Evolutionary conservation across 306 rosid genomes (phyloP).

Genomic region (Psophocarpus tetragonolobus): DNA sequence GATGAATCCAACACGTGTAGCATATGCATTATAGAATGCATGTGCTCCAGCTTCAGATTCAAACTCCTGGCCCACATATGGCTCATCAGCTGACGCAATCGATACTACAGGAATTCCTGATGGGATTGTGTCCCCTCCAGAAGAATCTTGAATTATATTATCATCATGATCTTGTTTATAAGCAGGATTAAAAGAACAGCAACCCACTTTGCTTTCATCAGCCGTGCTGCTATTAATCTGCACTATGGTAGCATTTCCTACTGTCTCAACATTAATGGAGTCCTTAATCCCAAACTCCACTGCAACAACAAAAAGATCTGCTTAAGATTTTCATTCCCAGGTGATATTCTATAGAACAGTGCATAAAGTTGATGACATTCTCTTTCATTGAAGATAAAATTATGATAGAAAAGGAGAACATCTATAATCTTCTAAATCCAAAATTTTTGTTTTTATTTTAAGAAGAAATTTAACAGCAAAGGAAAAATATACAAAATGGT

Average conservation of each 20-base stretch:
- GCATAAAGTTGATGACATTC: neutral
- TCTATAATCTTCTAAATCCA: neutral
- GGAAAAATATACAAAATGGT: neutral
- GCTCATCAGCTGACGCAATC: constrained; percentile 63
- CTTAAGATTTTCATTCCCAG: constrained; percentile 22
- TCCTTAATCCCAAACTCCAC: constrained; percentile 82
- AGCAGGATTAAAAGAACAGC: constrained; percentile 66
- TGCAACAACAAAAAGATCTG: constrained; percentile 48
- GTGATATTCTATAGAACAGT: constrained; percentile 11
- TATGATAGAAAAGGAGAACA: neutral
- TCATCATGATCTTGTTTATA: constrained; percentile 60
- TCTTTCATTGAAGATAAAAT: neutral
- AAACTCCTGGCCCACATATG: constrained; percentile 92
- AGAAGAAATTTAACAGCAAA: neutral
- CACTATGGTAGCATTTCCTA: constrained; percentile 51
- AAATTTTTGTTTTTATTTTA: neutral
- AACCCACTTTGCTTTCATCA: constrained; percentile 66
- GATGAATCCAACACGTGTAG: constrained; percentile 74
- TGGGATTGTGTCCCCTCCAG: constrained; percentile 50
- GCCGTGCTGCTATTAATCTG: constrained; percentile 43
- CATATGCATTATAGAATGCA: constrained; percentile 91
- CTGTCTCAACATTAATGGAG: constrained; percentile 50
- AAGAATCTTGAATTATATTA: constrained; percentile 52
- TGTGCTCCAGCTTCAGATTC: constrained; percentile 92
- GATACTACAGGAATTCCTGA: constrained; percentile 53